Conservation (phyloP, 306 rosid species). For the Rubus idaeus region DNA sequence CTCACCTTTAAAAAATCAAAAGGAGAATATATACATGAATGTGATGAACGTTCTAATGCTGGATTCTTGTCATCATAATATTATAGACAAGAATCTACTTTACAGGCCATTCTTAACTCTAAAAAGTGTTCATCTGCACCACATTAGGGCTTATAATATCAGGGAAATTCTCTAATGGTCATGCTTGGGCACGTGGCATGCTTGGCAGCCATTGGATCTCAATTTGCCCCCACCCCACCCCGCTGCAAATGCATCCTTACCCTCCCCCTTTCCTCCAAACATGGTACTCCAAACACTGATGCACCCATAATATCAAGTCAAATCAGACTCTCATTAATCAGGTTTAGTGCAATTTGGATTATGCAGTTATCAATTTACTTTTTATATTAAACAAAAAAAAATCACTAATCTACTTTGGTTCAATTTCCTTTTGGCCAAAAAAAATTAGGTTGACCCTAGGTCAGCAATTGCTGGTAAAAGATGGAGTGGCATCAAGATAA, state of each 20-base stretch:
- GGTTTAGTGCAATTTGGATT: constrained; percentile 8
- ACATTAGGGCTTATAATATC: background rate
- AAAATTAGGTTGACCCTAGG: background rate
- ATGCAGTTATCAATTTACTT: background rate
- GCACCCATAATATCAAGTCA: background rate
- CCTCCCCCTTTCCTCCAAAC: too few relatives aligned
- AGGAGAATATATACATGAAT: background rate
- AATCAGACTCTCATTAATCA: background rate
- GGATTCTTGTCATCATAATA: constrained; percentile 1
- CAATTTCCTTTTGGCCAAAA: background rate
- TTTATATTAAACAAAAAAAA: background rate
- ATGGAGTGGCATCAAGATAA: constrained; percentile 6
- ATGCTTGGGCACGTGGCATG: too few relatives aligned
- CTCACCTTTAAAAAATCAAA: background rate
- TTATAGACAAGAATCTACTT: constrained; percentile 15
- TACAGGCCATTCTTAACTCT: background rate
- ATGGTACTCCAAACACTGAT: too few relatives aligned
- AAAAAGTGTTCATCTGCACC: background rate
- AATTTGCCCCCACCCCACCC: too few relatives aligned
- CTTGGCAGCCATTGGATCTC: too few relatives aligned
- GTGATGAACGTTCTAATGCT: background rate
- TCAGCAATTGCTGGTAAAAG: constrained; percentile 7
- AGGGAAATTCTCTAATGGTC: too few relatives aligned
- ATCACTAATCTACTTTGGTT: background rate
- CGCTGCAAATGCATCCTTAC: too few relatives aligned